Percentiles rank a stretch among this genome's conserved stretches.
phyloP scores from a whole-genome alignment of 2,329 filamentous ascomycete genomes.

The Trichophyton simii region DNA sequence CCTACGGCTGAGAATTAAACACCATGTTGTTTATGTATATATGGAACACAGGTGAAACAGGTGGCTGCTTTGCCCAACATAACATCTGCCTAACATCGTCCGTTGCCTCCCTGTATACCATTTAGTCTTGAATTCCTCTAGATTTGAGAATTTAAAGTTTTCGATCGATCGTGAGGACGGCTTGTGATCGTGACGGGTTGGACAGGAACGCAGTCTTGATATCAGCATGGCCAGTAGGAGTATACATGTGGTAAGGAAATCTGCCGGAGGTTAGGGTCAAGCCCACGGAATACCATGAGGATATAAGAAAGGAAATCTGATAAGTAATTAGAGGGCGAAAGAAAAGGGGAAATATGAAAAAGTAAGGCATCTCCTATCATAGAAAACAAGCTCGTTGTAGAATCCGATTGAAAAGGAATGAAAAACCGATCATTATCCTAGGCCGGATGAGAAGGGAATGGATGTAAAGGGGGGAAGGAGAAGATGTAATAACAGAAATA shows the following conservation, averaged over 20 bases:
- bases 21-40: not conserved
- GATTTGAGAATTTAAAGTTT: not conserved
- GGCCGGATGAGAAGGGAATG: constrained; percentile 4
- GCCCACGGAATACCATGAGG: not conserved
- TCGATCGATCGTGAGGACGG: not conserved
- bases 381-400: not conserved
- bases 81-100: not conserved
- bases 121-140: not conserved
- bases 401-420: constrained; percentile 12
- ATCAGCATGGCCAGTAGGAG: not conserved
- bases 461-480: constrained; percentile 8
- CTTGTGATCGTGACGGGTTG: not conserved
- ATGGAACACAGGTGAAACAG: constrained; percentile 1
- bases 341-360: not conserved
- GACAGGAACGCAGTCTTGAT: not conserved
- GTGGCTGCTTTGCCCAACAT: not conserved
- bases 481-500: constrained; percentile 13
- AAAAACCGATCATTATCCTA: constrained; percentile 9
- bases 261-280: not conserved
- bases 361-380: constrained; percentile 11
- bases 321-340: constrained; percentile 3
- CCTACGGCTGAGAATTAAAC: not conserved
- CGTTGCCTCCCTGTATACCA: not conserved
- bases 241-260: not conserved
- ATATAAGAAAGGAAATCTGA: not conserved